phyloP scores from a whole-genome alignment of 2,329 filamentous ascomycete species.

The Exophiala alcalophila region DNA sequence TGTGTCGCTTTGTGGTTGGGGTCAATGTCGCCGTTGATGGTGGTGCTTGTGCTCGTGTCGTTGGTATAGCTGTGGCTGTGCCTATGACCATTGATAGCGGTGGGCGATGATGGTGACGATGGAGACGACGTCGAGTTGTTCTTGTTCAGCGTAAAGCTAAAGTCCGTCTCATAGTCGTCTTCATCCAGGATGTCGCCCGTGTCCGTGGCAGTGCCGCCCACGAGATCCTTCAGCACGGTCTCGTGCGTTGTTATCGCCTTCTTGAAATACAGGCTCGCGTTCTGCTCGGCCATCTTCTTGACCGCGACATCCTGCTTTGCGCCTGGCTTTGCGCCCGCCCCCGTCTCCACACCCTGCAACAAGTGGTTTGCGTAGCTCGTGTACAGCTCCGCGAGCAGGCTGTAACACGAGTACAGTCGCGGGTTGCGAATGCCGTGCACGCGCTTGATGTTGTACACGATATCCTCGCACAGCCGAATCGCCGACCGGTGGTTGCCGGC shows the following conservation, averaged over 20 bases:
- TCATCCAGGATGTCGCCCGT: constrained; percentile 11
- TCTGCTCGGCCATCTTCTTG: constrained; percentile 17
- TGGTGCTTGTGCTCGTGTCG: background rate
- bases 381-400: constrained; percentile 40
- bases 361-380: constrained; percentile 6
- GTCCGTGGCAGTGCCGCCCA: constrained; percentile 5
- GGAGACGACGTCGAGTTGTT: too few relatives aligned
- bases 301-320: constrained; percentile 8
- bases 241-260: constrained; percentile 36
- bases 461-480: constrained; percentile 51
- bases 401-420: constrained; percentile 6
- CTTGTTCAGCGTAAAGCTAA: constrained; percentile 2
- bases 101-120: background rate
- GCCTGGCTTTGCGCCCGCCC: too few relatives aligned
- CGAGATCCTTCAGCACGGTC: constrained; percentile 26
- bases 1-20: constrained; percentile 27
- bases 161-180: constrained; percentile 12
- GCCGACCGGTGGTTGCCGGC: constrained; percentile 45
- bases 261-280: constrained; percentile 32
- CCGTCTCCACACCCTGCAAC: constrained; percentile 1
- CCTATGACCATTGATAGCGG: constrained; percentile 4
- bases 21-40: constrained; percentile 8
- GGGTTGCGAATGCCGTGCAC: constrained; percentile 43
- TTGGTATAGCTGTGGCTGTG: background rate
- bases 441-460: constrained; percentile 55